Evolutionary conservation across 495 filamentous ascomycete species (phyloP).

Genomic region (Emericellopsis terricola): DNA sequence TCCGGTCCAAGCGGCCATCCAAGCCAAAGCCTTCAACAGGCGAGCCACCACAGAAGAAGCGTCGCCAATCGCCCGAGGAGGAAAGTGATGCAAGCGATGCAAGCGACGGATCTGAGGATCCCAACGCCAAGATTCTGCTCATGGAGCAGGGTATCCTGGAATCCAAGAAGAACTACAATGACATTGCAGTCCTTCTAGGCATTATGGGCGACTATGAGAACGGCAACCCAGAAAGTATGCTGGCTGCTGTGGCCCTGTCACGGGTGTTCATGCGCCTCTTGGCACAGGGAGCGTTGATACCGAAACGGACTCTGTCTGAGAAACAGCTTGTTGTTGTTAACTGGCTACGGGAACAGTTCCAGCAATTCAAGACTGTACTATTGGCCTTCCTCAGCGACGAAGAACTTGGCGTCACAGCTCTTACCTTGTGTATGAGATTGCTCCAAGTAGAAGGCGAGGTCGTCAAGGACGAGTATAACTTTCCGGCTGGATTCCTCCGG

Average conservation of each 20-base stretch:
- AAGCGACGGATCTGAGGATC: too few relatives aligned
- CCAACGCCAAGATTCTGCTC: constrained; percentile 38
- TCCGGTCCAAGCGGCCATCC: too few relatives aligned
- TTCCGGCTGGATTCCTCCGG: constrained; percentile 43
- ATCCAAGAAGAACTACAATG: constrained; percentile 83
- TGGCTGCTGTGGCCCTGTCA: constrained; percentile 65
- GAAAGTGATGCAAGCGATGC: constrained; percentile 8
- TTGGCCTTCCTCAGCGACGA: constrained; percentile 34
- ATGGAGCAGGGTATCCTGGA: constrained; percentile 66
- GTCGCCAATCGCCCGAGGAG: constrained; percentile 20
- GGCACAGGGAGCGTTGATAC: constrained; percentile 50
- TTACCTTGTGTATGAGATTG: constrained; percentile 68
- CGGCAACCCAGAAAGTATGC: constrained; percentile 13
- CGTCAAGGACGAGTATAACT: constrained; percentile 40
- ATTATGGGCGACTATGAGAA: constrained; percentile 1
- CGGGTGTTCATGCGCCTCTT: constrained; percentile 77
- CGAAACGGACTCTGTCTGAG: constrained; percentile 41
- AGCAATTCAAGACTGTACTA: constrained; percentile 45
- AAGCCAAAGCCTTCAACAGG: too few relatives aligned
- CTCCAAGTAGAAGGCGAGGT: constrained; percentile 55
- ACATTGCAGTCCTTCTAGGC: constrained; percentile 46
- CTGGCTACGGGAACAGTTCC: constrained; percentile 63
- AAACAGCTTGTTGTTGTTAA: constrained; percentile 54
- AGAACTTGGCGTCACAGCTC: constrained; percentile 34
- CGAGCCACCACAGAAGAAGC: constrained; percentile 25